Evolutionary conservation across 2,329 filamentous ascomycete species (phyloP), one percentile per base, ranked within the genome.

Genomic region (Ilyonectria robusta): DNA sequence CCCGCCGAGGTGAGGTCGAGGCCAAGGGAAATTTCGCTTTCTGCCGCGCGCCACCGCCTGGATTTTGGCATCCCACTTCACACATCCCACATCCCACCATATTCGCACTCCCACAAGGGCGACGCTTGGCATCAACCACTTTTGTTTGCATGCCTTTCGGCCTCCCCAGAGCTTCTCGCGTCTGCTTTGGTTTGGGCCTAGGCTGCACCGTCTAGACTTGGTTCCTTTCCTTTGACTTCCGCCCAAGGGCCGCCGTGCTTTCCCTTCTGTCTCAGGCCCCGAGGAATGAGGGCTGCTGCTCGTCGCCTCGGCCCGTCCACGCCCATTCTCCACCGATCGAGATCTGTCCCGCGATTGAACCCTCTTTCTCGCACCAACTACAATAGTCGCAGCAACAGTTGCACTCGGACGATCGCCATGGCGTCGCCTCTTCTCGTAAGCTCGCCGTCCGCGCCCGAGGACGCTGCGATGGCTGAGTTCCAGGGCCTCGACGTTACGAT

Each of bases 31-130:
- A 8, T 8, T 19, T 15, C 15, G 59, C 7, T 69, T 78, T 75
- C 70, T 80, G 78, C 78, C 78, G 8, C 1, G 2, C 2, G 21
- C 54, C 66, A 79, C 77, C 78, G 77, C 77, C 67, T 54, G 69
- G 70, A 69, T 72, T 76, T 77, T 70, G 64, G 64, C 71, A 72
- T 56, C 63, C 62, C 31, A 64, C 65, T 61, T 60, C 15, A 17
- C 65, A 67, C 70, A 68, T 51, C 44, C n/a, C 44, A 72, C 71
- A 73, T 65, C 72, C 58, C 59, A 29, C 55, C 53, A 67, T 67
- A 63, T 44, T 65, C 51, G 23, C 56, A 59, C 48, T 64, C 61
- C 61, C 50, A 60, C 55, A 55, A 56, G n/a, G 19, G 37, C 50
- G 53, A 31, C 4, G 58, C 29, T 42, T 54, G 46, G 37, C 19